These are phyloP conservation scores for Mycotypha africana DNA, from an alignment of 371 early-diverging fungal genomes.

Conservation along the genomic window DNA sequence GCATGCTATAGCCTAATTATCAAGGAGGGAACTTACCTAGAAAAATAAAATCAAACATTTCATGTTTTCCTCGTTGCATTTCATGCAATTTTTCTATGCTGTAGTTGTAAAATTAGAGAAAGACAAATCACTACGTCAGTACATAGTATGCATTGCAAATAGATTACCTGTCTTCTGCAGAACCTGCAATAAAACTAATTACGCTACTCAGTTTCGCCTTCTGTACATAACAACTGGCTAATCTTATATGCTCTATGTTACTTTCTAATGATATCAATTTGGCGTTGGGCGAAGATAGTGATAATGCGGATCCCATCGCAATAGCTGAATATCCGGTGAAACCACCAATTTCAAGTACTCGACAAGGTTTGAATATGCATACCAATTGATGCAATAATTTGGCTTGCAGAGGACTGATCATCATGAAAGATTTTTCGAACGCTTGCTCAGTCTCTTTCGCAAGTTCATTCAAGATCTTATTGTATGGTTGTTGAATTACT, in stretches of 20 bases:
- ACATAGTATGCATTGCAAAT: too few relatives aligned
- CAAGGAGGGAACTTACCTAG: slow-evolving; percentile 50
- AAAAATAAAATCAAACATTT: slow-evolving; percentile 47
- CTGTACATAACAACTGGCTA: slow-evolving; percentile 37
- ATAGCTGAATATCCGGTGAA: slow-evolving; percentile 58
- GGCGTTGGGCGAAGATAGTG: slow-evolving; percentile 4
- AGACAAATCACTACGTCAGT: too few relatives aligned
- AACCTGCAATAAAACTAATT: slow-evolving; percentile 20
- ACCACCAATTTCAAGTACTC: slow-evolving; percentile 55
- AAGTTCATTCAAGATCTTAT: slow-evolving; percentile 4
- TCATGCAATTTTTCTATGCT: background rate
- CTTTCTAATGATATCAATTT: slow-evolving; percentile 43
- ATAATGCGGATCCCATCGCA: slow-evolving; percentile 56
- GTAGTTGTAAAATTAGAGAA: too few relatives aligned
- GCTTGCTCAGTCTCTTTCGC: slow-evolving; percentile 15
- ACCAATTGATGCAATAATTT: slow-evolving; percentile 36
- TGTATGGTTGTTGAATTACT: slow-evolving; percentile 8
- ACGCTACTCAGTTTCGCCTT: slow-evolving; percentile 8
- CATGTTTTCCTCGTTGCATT: too few relatives aligned
- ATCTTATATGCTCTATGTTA: slow-evolving; percentile 25
- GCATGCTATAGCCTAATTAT: background rate
- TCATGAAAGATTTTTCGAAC: slow-evolving; percentile 33
- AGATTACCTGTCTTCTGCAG: slow-evolving; percentile 29
- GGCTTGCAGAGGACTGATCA: slow-evolving; percentile 40
- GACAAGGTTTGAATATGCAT: slow-evolving; percentile 24